Base-by-base conservation (phyloP, 106 monocot species). In the Posidonia australis region DNA sequence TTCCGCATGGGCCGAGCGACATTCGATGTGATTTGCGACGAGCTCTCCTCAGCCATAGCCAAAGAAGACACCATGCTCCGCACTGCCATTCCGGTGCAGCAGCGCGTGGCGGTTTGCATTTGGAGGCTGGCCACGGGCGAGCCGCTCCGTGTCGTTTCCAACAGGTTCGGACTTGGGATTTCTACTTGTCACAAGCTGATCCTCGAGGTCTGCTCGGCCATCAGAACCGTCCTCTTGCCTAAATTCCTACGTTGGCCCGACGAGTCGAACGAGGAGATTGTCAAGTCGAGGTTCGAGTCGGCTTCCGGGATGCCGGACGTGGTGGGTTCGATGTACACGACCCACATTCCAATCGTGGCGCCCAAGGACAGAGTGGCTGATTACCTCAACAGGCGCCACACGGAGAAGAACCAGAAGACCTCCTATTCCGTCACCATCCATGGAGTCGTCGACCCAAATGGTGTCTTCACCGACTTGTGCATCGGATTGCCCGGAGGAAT, bases 311-410 rank as follows among this genome's bases (percentile, higher is more conserved):
- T 92, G 54, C 82, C 81, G 9, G 70, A 78, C 71, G 74, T 84
- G 30, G 58, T 84, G 43, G 92, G 92, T 0, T 57, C 86, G 10
- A 86, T 92, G 71, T 82, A 92, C 77, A 92, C 92, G 14, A 87
- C 92, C 13, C 92, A 92, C 65, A 74, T 92, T 30, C 84, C 84
- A 27, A 87, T 92, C 71, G 83, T 87, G 44, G 92, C 86, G 1
- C 92, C 92, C 6, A 92, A 84, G 62, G 53, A 44, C 44, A 78
- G 60, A 61, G 78, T 81, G 4, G 63, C 76, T 0, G 66, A 74
- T 18, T 88, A 84, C 73, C 80, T 83, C 81, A 88, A 88, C 78
- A 67, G 79, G 17, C 75, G 84, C 31, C 84, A 79, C 67, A 88
- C 84, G 9, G 64, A 64, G 64, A 72, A 79, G 23, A 84, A 80